Conservation (phyloP, 768 basidiomycete species). For the Tricholoma saponaceum region DNA sequence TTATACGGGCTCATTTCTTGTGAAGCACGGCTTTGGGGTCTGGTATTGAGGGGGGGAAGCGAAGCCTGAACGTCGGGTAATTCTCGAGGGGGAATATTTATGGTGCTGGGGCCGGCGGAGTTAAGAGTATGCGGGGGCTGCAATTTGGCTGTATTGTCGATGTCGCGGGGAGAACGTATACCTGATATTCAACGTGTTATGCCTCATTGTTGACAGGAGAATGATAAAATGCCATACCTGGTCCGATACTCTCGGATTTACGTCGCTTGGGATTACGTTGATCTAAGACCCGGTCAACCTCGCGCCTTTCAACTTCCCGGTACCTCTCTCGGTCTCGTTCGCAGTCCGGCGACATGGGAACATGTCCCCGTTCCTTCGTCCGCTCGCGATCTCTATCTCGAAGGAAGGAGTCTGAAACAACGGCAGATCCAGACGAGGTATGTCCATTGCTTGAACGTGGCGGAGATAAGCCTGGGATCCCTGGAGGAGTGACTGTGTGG, state of each 20-base stretch:
- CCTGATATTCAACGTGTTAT: conserved; percentile 14
- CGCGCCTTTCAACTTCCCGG: conserved; percentile 9
- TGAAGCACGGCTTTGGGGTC: conserved; percentile 29
- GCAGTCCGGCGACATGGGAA: conserved; percentile 10
- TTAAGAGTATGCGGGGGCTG: conserved; percentile 25
- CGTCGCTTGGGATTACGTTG: conserved; percentile 20
- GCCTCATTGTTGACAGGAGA: neutral
- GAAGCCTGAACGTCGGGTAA: conserved; percentile 13
- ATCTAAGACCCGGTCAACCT: conserved; percentile 29
- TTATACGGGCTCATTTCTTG: conserved; percentile 37
- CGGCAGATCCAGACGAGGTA: conserved; percentile 1
- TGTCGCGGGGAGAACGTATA: conserved; percentile 26
- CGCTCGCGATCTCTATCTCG: conserved; percentile 34
- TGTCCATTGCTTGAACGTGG: conserved; percentile 2
- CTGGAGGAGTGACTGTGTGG: conserved; percentile 9
- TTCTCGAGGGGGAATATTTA: conserved; percentile 8
- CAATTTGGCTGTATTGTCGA: conserved; percentile 27
- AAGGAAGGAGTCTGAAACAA: neutral
- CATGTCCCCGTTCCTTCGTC: conserved; percentile 16
- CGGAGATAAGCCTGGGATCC: conserved; percentile 13
- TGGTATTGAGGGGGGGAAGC: conserved; percentile 15
- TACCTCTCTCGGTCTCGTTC: conserved; percentile 16
- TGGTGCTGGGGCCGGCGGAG: conserved; percentile 13
- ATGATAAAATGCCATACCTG: neutral
- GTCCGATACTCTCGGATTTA: conserved; percentile 8